Base-by-base conservation (phyloP, 139 green algal genomes). In the Pseudopediastrum boryanum region DNA sequence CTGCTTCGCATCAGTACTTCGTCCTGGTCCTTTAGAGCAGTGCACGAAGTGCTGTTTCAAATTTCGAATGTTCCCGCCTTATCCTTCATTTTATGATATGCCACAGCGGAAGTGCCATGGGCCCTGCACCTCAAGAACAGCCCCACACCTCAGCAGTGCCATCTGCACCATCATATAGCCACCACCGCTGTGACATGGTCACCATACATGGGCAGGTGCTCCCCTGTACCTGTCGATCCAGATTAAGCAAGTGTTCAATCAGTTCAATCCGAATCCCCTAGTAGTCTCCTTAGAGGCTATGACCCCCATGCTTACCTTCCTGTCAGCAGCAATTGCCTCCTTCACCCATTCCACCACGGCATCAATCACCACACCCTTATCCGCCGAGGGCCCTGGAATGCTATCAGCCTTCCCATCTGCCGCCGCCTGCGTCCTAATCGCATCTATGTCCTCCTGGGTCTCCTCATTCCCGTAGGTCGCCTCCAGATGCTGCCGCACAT, bases 241-340 rank as follows among this genome's bases (percentile, higher is more conserved):
- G n/a, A n/a, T n/a, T n/a, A n/a, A n/a, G 62, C 70, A 58, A 19
- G 48, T 58, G 48, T 16, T 19, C 48, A 16, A 58, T 19, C 48
- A 19, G 48, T 21, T 42, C 31, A 52, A 68, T 81, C n/a, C 79
- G 71, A 33, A 13, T 29, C 27, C 52, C 42, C 77, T 77, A 94
- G 58, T 95, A 86, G 71, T 88, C 77, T 2, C 89, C 89, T 69
- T 93, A 87, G 64, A 92, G n/a, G n/a, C n/a, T n/a, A n/a, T n/a
- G n/a, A n/a, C n/a, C n/a, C n/a, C n/a, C n/a, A n/a, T n/a, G 64
- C 33, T 51, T 2, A 63, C 82, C 79, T 95, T 95, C 23, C 86
- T 80, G 85, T 98, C 94, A 2, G 69, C 85, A 0, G 73, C 82
- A 73, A 97, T 97, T 65, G 91, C 83, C 2, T 72, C 85, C 36